Evolutionary conservation across 495 filamentous ascomycete species (phyloP).

Genomic region (Chaetomium cochliodes): DNA sequence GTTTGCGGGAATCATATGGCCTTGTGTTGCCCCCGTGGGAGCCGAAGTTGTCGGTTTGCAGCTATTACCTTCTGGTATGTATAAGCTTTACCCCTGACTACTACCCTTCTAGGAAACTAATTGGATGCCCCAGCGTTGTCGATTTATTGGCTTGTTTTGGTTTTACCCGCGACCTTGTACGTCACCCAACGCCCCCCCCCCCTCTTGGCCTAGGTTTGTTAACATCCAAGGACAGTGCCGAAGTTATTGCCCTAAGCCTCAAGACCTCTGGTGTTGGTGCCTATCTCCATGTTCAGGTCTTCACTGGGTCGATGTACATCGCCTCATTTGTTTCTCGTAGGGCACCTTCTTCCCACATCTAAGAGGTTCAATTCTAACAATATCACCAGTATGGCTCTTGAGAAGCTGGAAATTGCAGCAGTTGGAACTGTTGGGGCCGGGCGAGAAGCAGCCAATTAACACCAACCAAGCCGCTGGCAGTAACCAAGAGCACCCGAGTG

Average conservation of each 20-base stretch:
- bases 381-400: constrained; percentile 38
- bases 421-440: constrained; percentile 32
- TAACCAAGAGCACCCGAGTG: not conserved
- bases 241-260: constrained; percentile 72
- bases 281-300: constrained; percentile 45
- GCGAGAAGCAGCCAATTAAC: constrained; percentile 33
- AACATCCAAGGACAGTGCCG: constrained; percentile 42
- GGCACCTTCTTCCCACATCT: constrained; percentile 8
- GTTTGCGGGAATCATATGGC: constrained; percentile 74
- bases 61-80: constrained; percentile 63
- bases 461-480: constrained; percentile 27
- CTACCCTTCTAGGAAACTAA: not conserved
- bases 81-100: constrained; percentile 10
- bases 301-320: constrained; percentile 42
- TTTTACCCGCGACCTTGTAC: constrained; percentile 66
- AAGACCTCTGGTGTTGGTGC: constrained; percentile 44
- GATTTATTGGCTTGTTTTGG: constrained; percentile 73
- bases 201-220: not conserved
- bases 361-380: not conserved
- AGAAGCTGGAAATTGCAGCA: constrained; percentile 48
- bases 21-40: constrained; percentile 67
- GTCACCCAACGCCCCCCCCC: not conserved
- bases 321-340: constrained; percentile 42
- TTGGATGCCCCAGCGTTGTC: constrained; percentile 49
- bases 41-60: constrained; percentile 75